These are phyloP conservation scores for Dipodascus albidus DNA, from an alignment of 805 yeast species.

Conservation along the genomic window DNA sequence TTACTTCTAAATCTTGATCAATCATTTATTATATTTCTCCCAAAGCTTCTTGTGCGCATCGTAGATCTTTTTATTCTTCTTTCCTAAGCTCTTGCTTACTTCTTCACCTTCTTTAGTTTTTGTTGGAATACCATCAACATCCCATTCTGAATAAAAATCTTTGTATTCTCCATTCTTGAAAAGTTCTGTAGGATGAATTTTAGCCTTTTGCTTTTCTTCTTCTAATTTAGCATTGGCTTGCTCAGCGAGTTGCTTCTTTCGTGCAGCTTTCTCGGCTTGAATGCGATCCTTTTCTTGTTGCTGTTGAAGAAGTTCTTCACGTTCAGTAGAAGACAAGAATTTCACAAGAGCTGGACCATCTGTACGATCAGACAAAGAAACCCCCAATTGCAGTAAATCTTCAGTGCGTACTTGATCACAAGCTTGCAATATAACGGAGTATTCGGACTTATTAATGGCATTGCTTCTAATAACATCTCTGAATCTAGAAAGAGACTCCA, in stretches of 20 bases:
- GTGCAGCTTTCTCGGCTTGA: constrained; percentile 45
- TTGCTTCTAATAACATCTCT: constrained; percentile 69
- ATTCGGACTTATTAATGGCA: constrained; percentile 53
- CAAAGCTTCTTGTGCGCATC: constrained; percentile 68
- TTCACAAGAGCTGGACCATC: constrained; percentile 76
- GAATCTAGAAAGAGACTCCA: constrained; percentile 63
- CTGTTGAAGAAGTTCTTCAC: constrained; percentile 42
- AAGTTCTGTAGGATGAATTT: constrained; percentile 57
- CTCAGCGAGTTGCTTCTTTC: constrained; percentile 31
- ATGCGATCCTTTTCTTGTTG: constrained; percentile 47
- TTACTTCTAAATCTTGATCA: too few species aligned
- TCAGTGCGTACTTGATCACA: constrained; percentile 65
- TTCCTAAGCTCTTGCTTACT: constrained; percentile 70
- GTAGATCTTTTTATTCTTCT: constrained; percentile 70
- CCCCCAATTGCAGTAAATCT: constrained; percentile 63
- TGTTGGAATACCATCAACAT: constrained; percentile 73
- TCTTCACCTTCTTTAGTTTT: constrained; percentile 62
- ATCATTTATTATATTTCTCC: neutral
- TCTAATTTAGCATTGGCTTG: constrained; percentile 27
- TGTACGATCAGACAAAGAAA: constrained; percentile 81
- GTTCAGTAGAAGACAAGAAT: constrained; percentile 61
- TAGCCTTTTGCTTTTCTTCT: constrained; percentile 56
- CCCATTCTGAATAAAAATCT: constrained; percentile 58
- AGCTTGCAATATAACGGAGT: constrained; percentile 45
- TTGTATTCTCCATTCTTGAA: constrained; percentile 41